Evolutionary conservation across 176 grass and related monocot species (phyloP), one percentile per base, ranked within the genome.

Genomic region (Neostapfia colusana): DNA sequence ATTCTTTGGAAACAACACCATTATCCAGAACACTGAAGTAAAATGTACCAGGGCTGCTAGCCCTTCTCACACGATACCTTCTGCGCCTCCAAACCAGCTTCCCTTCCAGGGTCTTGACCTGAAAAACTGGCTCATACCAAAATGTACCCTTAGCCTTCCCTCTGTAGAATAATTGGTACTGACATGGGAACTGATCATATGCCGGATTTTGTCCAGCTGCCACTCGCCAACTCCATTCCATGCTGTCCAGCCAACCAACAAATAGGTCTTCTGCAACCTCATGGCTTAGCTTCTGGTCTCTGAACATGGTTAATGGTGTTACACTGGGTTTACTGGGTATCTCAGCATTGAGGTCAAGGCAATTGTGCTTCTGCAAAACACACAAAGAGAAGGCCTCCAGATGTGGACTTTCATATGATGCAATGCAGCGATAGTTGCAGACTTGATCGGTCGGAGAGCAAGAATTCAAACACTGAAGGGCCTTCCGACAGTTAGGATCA

Each of bases 291-390:
- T 36, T 76, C 62, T 84, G 79, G 76, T 90, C 95, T 42, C 89
- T 85, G 75, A 94, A 94, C 61, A 88, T 90, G 45, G 71, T 65
- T 40, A 98, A 44, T 8, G 89, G 91, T 66, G 50, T 34, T 60
- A 94, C 82, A 70, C 31, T 65, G 0, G 91, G 95, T 67, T 90
- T 94, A 55, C 63, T 86, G 10, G 95, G 89, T 76, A 94, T 94
- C 49, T 86, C 89, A 25, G 95, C 95, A 88, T 88, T 86, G 68
- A 92, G 88, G 49, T 90, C 89, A 56, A 98, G 89, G 54, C 91
- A 98, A 78, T 98, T 98, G 82, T 98, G 69, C 84, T 98, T 98
- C 80, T 98, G 87, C 87, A 98, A 84, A 70, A 98, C 95, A 88
- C 95, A 98, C 0, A 98, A 76, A 25, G 95, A 94, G 83, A 98